These are phyloP conservation scores for Fusarium domesticum DNA, from an alignment of 2,329 filamentous ascomycete species.

Conservation along the genomic window DNA sequence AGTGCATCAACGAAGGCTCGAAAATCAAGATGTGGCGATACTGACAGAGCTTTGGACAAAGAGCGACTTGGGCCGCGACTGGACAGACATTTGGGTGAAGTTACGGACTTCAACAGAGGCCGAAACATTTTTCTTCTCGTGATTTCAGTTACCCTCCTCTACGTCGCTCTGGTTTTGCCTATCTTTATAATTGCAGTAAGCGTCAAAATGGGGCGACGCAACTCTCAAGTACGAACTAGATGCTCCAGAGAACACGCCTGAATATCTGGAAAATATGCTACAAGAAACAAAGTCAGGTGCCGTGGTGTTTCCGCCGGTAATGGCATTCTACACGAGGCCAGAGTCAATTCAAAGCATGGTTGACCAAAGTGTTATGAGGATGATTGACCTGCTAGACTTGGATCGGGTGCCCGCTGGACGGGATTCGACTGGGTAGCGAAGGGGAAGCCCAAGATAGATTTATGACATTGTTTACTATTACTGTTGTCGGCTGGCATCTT, in stretches of 20 bases:
- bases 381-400: constrained; percentile 10
- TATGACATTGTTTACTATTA: background rate
- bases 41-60: background rate
- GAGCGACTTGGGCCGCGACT: background rate
- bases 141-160: background rate
- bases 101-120: too few species aligned
- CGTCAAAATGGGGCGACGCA: constrained; percentile 45
- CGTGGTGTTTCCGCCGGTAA: constrained; percentile 11
- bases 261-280: constrained; percentile 7
- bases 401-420: background rate
- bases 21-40: constrained; percentile 6
- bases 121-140: background rate
- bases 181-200: background rate
- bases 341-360: constrained; percentile 7
- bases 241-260: background rate
- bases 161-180: background rate
- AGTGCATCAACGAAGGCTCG: constrained; percentile 10
- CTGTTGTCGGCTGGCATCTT: background rate
- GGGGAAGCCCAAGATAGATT: background rate
- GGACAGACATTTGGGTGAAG: background rate
- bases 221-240: constrained; percentile 44
- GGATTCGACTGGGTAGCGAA: background rate
- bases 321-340: constrained; percentile 7
- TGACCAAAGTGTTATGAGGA: constrained; percentile 10
- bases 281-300: constrained; percentile 4